Conservation (phyloP, 305 asterid species). For the Fraxinus nigra region DNA sequence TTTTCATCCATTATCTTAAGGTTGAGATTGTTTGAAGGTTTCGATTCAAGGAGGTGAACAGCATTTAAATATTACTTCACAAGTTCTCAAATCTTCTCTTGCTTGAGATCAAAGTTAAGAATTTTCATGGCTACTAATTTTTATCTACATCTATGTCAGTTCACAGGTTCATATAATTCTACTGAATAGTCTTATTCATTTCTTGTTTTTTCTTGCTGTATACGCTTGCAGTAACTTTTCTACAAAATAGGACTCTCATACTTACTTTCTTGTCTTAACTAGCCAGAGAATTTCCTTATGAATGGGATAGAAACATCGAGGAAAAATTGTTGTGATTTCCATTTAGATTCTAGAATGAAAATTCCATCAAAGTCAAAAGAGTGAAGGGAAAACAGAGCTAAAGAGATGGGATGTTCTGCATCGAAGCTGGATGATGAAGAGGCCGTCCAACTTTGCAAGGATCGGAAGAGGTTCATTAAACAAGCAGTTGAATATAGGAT, state of each 20-base stretch:
- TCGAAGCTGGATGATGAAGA: constrained; percentile 95
- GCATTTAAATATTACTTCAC: not conserved
- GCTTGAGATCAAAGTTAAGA: not conserved
- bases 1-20: not conserved
- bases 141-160: not conserved
- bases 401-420: constrained; percentile 91
- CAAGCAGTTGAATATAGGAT: constrained; percentile 86
- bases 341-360: constrained; percentile 49
- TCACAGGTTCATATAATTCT: not conserved
- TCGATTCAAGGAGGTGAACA: not conserved
- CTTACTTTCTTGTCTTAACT: constrained; percentile 23
- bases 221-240: not conserved
- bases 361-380: constrained; percentile 28
- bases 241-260: not conserved
- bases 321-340: constrained; percentile 31
- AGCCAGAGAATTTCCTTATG: constrained; percentile 49
- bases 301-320: constrained; percentile 43
- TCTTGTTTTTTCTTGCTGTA: not conserved
- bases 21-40: not conserved
- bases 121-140: not conserved
- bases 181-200: not conserved
- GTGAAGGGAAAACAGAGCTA: constrained; percentile 7
- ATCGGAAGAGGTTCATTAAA: constrained; percentile 79
- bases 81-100: not conserved
- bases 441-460: constrained; percentile 86